phyloP scores from a whole-genome alignment of 225 moss, liverwort and hornwort genomes.

The Bryoerythrophyllum caledonicum region DNA sequence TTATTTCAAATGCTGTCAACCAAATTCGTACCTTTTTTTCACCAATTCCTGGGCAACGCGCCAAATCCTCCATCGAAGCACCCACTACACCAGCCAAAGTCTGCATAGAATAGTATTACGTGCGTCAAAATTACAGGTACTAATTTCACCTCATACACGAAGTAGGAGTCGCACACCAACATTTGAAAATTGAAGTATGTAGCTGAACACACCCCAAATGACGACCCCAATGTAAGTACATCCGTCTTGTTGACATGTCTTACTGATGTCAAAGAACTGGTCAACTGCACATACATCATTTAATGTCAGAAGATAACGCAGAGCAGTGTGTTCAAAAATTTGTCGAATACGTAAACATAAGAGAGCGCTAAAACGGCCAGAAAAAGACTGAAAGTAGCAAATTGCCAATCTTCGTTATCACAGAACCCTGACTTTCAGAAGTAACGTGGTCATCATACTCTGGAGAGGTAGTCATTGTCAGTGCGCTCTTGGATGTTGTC shows the following conservation, averaged over 20 bases:
- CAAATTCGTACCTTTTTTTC: constrained; percentile 77
- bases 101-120: constrained; percentile 38
- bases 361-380: not conserved
- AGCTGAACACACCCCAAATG: constrained; percentile 69
- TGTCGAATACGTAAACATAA: not conserved
- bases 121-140: not conserved
- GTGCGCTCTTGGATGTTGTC: constrained; percentile 99
- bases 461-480: constrained; percentile 92
- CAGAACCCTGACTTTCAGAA: constrained; percentile 19
- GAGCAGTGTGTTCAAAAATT: constrained; percentile 8
- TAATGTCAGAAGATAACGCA: constrained; percentile 7
- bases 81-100: constrained; percentile 74
- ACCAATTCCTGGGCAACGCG: constrained; percentile 93
- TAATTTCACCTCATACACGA: constrained; percentile 12
- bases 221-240: constrained; percentile 81
- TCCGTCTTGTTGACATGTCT: constrained; percentile 96
- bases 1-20: not conserved
- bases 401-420: not conserved
- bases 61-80: constrained; percentile 92
- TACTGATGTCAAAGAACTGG: constrained; percentile 82
- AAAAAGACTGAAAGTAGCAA: not conserved
- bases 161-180: constrained; percentile 5
- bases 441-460: constrained; percentile 43
- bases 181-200: not conserved
- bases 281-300: constrained; percentile 64